Conservation (phyloP, 495 filamentous ascomycete genomes). For the Amniculicola lignicola region DNA sequence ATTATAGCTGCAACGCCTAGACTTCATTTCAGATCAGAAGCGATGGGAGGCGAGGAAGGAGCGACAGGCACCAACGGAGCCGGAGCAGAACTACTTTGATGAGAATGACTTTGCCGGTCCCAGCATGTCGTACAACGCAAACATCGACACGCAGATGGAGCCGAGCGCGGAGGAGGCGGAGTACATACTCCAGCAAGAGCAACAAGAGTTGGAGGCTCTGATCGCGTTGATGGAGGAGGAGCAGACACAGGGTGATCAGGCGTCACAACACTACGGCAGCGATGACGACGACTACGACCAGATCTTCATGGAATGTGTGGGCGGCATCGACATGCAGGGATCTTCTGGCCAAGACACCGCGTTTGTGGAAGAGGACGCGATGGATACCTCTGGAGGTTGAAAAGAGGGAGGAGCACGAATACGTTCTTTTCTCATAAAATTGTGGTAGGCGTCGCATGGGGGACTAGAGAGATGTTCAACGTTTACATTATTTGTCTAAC, state of each 20-base stretch:
- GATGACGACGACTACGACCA: conserved; percentile 58
- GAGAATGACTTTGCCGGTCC: conserved; percentile 31
- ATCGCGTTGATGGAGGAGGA: conserved; percentile 45
- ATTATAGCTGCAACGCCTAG: conserved; percentile 51
- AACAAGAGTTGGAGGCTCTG: conserved; percentile 58
- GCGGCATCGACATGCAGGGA: too few species aligned
- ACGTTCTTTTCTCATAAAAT: too few species aligned
- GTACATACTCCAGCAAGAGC: conserved; percentile 52
- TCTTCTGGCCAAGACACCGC: too few species aligned
- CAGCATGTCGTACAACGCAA: background rate
- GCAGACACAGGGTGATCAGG: conserved; percentile 2
- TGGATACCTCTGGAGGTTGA: conserved; percentile 34
- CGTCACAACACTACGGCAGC: conserved; percentile 36
- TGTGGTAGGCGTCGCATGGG: too few species aligned
- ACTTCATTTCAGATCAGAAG: conserved; percentile 47
- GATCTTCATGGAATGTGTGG: conserved; percentile 53
- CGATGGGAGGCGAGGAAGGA: conserved; percentile 48
- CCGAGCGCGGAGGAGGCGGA: conserved; percentile 39
- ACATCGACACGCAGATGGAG: conserved; percentile 1
- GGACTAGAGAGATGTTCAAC: too few species aligned
- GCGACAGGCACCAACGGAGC: conserved; percentile 35
- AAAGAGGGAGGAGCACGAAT: background rate
- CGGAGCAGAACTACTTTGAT: conserved; percentile 23
- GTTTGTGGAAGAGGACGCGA: too few species aligned
- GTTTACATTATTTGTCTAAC: too few species aligned